Base-by-base conservation (phyloP, 73 alveolate genomes). In the Paramecium primaurelia region DNA sequence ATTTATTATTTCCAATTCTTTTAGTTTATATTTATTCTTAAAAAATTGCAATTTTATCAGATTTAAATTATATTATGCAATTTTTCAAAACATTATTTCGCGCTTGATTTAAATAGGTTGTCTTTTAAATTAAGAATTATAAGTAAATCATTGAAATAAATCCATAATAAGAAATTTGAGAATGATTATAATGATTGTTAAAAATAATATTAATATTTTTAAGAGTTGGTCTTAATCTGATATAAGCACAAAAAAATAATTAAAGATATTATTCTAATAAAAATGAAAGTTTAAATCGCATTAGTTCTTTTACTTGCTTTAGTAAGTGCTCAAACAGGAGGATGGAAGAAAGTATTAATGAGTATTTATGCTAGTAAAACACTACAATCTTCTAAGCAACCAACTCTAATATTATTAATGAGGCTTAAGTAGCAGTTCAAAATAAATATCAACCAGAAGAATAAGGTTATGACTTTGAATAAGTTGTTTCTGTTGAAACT, bases 221-320 rank as follows among this genome's bases (percentile, higher is more conserved):
- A 38, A 38, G 9, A 0, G 11, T 38, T 2, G 9, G 45, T 38
- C 45, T 22, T 14, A 54, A 18, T 54, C 34, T 54, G 28, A 54
- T 36, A 18, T 9, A 16, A 54, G 36, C 20, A 16, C 22, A 49
- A 8, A n/a, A 4, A 54, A 54, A 3, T 54, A 49, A 54, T 54
- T 54, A 54, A 54, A 54, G 69, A 54, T 54, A 54, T 54, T 54
- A 54, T 18, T 54, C 69, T 54, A 54, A 18, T 16, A 18, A 54
- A 54, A 64, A 64, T 64, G 84, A 64, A 64, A 64, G 84, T 64
- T 34, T 64, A 64, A 64, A 64, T 64, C 84, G 47, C 84, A 32
- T 64, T 64, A 64, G 47, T 64, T 34, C 51, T 64, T 14, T 64
- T 64, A 64, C 22, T 64, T 25, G 84, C 84, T 1, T 34, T 64